Evolutionary conservation across 805 yeast genomes (phyloP).

Genomic region (Kockiozyma suomiensis): DNA sequence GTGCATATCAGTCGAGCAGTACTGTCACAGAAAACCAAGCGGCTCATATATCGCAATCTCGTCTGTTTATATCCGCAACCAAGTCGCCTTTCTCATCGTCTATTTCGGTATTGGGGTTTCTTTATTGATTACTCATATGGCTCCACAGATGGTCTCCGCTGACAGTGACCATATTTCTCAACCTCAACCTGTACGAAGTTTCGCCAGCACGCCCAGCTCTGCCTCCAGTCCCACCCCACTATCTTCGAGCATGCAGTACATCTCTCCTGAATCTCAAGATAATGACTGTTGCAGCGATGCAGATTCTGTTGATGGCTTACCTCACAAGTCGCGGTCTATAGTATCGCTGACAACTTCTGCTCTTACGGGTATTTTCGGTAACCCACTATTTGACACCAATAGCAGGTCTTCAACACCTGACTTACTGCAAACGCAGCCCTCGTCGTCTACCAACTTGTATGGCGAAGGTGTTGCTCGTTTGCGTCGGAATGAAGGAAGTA

Average conservation of each 20-base stretch:
- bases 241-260: background rate
- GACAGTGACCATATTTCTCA: constrained; percentile 1
- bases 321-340: constrained; percentile 26
- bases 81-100: no score
- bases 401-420: constrained; percentile 35
- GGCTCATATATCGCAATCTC: no score
- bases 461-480: constrained; percentile 13
- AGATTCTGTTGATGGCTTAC: constrained; percentile 3
- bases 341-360: constrained; percentile 40
- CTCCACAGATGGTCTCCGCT: background rate
- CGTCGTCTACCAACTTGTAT: constrained; percentile 1
- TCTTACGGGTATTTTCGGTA: constrained; percentile 46
- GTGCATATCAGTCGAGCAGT: background rate
- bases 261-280: background rate
- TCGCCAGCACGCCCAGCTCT: constrained; percentile 3
- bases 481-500: constrained; percentile 5
- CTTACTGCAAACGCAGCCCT: constrained; percentile 28
- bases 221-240: background rate
- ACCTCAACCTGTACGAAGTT: constrained; percentile 12
- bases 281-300: background rate
- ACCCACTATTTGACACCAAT: constrained; percentile 45
- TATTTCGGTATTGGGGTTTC: no score
- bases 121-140: background rate
- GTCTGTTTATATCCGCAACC: no score
- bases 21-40: no score